These are phyloP conservation scores for Trypethelium eluteriae DNA, from an alignment of 495 filamentous ascomycete species.

Conservation along the genomic window DNA sequence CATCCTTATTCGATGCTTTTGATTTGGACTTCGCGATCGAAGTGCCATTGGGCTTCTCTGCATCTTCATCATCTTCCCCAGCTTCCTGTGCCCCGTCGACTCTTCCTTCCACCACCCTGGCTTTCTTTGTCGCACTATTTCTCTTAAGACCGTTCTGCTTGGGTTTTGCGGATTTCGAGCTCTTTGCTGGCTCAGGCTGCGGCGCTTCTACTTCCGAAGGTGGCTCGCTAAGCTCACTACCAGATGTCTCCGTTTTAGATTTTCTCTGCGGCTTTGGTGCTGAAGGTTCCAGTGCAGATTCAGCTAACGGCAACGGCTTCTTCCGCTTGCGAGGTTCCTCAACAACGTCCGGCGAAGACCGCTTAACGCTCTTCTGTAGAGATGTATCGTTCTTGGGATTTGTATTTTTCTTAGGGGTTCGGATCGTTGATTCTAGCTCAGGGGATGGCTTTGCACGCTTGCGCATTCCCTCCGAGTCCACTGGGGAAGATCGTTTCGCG, in stretches of 20 bases:
- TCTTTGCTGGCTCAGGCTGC: not conserved
- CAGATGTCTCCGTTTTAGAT: not conserved
- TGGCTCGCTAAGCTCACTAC: constrained; percentile 6
- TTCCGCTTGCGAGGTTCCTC: not conserved
- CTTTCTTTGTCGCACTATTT: constrained; percentile 5
- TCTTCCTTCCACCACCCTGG: constrained; percentile 12
- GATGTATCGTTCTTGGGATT: not conserved
- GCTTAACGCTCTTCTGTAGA: not conserved
- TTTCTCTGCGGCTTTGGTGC: not conserved
- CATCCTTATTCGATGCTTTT: constrained; percentile 22
- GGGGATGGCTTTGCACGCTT: not conserved
- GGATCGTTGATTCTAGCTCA: not conserved
- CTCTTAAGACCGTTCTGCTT: not conserved
- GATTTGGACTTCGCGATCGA: constrained; percentile 18
- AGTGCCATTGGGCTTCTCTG: not conserved
- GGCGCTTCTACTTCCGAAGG: constrained; percentile 10
- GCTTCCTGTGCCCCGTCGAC: constrained; percentile 21
- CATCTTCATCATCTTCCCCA: constrained; percentile 27
- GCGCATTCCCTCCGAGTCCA: not conserved
- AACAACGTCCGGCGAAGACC: not conserved
- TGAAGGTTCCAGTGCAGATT: not conserved
- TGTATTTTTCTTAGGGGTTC: not conserved
- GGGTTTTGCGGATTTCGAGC: not conserved
- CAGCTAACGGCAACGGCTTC: not conserved
- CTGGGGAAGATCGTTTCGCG: not conserved